Conservation (phyloP, 257 asterid genomes). For the Gentiana dahurica region DNA sequence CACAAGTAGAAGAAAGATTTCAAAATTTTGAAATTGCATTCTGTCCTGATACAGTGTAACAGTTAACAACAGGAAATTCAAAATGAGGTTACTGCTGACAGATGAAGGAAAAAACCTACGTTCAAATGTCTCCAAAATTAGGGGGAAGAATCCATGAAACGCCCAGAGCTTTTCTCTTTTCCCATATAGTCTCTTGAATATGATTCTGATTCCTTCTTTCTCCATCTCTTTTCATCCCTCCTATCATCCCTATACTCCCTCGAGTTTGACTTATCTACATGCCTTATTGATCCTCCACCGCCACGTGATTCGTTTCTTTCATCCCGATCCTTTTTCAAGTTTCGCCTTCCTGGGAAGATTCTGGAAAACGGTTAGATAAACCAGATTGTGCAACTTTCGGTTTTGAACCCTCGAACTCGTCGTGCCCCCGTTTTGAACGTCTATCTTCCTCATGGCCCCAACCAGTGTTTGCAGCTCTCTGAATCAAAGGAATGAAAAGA, state of each 20-base stretch:
- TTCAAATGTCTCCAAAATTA: neutral
- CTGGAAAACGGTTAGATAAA: slow-evolving; percentile 18
- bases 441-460: slow-evolving; percentile 89
- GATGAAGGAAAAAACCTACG: too few relatives aligned
- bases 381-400: slow-evolving; percentile 25
- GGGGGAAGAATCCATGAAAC: slow-evolving; percentile 7
- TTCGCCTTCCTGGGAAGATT: slow-evolving; percentile 20
- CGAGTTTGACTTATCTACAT: slow-evolving; percentile 15
- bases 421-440: slow-evolving; percentile 44
- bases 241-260: slow-evolving; percentile 28
- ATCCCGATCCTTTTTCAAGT: slow-evolving; percentile 17
- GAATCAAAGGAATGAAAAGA: slow-evolving; percentile 8
- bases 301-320: slow-evolving; percentile 16
- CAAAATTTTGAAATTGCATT: too few relatives aligned
- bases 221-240: slow-evolving; percentile 34
- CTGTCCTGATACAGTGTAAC: too few relatives aligned
- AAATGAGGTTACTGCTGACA: too few relatives aligned
- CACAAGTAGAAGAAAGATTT: too few relatives aligned
- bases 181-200: slow-evolving; percentile 27
- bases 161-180: slow-evolving; percentile 17
- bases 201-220: slow-evolving; percentile 31
- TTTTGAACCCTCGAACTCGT: slow-evolving; percentile 33
- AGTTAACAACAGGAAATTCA: too few relatives aligned
- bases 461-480: slow-evolving; percentile 98
- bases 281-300: slow-evolving; percentile 32